phyloP scores from a whole-genome alignment of 495 filamentous ascomycete genomes.

The Neurospora sublineolata region DNA sequence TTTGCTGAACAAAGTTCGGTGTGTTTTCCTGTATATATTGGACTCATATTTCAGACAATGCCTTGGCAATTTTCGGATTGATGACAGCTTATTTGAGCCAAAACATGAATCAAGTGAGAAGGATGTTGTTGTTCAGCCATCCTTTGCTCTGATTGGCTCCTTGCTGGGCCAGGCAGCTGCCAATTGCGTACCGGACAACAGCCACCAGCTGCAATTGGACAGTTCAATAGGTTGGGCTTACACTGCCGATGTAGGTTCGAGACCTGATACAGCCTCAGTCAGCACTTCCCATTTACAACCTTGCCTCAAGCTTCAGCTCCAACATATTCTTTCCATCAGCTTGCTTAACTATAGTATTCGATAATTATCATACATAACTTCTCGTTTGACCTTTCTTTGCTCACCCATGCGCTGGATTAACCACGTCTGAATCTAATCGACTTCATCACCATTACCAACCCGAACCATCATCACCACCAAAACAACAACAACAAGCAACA shows the following conservation, averaged over 20 bases:
- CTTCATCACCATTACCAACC: neutral
- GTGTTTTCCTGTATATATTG: neutral
- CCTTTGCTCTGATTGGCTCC: neutral
- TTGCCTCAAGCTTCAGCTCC: neutral
- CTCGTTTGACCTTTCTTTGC: neutral
- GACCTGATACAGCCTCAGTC: neutral
- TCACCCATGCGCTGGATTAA: neutral
- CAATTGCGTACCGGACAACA: neutral
- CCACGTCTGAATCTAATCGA: neutral
- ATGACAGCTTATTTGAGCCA: neutral
- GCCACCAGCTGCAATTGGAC: neutral
- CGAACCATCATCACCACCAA: neutral
- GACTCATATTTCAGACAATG: neutral
- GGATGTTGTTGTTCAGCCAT: neutral
- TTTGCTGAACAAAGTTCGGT: neutral
- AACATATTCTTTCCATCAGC: neutral
- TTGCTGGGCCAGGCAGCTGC: neutral
- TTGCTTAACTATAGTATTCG: neutral
- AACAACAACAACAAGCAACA: neutral
- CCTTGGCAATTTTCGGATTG: neutral
- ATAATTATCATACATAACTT: neutral
- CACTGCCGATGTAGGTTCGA: neutral
- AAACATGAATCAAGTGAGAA: neutral
- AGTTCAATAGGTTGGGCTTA: neutral
- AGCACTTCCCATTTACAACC: neutral